Conservation (phyloP, 371 early-diverging fungal species). For the Saksenaea vasiformis region DNA sequence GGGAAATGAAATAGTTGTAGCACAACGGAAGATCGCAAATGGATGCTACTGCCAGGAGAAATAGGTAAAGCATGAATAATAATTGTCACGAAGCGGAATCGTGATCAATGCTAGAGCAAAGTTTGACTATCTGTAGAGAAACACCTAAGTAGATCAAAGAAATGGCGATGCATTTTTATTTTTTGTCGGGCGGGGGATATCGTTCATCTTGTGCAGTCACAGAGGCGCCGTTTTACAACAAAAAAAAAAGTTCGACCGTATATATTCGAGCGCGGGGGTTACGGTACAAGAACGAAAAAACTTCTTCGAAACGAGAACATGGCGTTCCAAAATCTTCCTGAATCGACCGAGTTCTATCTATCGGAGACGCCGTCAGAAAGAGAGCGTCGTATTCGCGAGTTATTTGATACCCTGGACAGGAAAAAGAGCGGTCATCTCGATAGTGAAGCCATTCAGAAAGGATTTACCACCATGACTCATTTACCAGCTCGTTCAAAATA, state of each 20-base stretch:
- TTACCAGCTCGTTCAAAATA: conserved; percentile 43
- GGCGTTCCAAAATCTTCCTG: conserved; percentile 11
- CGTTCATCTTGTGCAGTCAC: background rate
- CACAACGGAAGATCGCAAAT: too few relatives aligned
- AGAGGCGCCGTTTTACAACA: background rate
- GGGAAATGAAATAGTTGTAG: too few relatives aligned
- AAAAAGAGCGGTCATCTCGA: conserved; percentile 34
- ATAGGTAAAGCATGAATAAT: too few relatives aligned
- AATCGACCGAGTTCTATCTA: conserved; percentile 35
- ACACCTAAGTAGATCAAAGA: too few relatives aligned
- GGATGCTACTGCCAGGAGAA: too few relatives aligned
- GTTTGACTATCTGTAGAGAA: too few relatives aligned
- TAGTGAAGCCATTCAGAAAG: conserved; percentile 39
- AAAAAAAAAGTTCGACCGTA: background rate
- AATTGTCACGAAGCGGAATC: too few relatives aligned
- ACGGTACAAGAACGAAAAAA: background rate
- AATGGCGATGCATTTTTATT: too few relatives aligned
- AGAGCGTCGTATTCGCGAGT: conserved; percentile 39
- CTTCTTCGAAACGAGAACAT: background rate
- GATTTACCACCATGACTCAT: conserved; percentile 44
- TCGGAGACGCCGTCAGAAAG: conserved; percentile 44
- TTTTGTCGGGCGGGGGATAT: too few relatives aligned
- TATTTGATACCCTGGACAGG: conserved; percentile 45
- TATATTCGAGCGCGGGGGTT: background rate
- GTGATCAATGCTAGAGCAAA: too few relatives aligned